Percentiles rank a stretch among this genome's conserved stretches.
phyloP scores from a whole-genome alignment of 768 basidiomycete genomes.

The Boletus eberwhitei region DNA sequence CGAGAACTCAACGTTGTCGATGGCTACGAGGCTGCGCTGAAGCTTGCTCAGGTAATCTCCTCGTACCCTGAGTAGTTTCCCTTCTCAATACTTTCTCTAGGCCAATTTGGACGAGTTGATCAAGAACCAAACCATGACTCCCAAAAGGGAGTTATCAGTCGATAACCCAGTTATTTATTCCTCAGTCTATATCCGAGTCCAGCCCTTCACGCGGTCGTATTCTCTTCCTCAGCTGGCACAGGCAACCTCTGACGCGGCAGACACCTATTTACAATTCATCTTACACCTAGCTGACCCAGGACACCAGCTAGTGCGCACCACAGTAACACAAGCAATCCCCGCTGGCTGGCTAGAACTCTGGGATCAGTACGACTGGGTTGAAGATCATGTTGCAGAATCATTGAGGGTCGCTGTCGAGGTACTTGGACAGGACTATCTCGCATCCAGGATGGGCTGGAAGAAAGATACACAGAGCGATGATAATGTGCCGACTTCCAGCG shows the following conservation, averaged over 20 bases:
- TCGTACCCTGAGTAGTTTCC: neutral
- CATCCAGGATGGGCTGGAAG: constrained; percentile 77
- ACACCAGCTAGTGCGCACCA: constrained; percentile 73
- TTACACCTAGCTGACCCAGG: constrained; percentile 69
- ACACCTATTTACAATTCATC: constrained; percentile 57
- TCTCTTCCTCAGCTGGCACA: constrained; percentile 36
- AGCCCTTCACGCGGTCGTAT: constrained; percentile 71
- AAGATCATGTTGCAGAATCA: constrained; percentile 87
- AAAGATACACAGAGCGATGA: constrained; percentile 23
- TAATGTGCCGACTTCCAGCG: neutral
- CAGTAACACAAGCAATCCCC: constrained; percentile 81
- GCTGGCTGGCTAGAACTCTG: constrained; percentile 84
- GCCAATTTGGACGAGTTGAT: constrained; percentile 76
- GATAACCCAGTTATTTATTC: constrained; percentile 77
- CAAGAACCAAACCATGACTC: constrained; percentile 50
- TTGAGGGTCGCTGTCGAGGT: constrained; percentile 84
- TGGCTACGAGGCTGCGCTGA: constrained; percentile 78
- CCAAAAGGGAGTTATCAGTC: constrained; percentile 28
- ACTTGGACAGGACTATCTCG: constrained; percentile 89
- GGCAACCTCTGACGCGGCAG: constrained; percentile 20
- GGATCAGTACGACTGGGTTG: constrained; percentile 95
- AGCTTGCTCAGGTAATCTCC: constrained; percentile 69
- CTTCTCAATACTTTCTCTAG: constrained; percentile 37
- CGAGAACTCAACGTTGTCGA: constrained; percentile 83
- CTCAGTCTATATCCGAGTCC: constrained; percentile 89